Evolutionary conservation across 2,329 filamentous ascomycete genomes (phyloP), one percentile per base, ranked within the genome.

Genomic region (Periconia macrospinosa): DNA sequence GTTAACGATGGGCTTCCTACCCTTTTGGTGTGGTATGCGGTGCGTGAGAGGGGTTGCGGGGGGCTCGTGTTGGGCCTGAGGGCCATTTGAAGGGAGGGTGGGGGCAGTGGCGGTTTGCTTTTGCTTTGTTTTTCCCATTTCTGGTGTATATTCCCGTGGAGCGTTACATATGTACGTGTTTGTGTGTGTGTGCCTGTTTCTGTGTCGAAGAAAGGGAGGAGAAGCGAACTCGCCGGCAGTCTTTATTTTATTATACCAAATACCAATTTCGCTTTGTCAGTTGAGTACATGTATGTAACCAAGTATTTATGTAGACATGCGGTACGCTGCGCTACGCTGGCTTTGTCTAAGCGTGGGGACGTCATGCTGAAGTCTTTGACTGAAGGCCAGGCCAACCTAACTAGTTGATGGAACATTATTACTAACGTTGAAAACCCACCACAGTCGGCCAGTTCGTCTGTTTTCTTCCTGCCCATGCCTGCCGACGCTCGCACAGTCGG

Each of bases 341-440:
- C 23, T 27, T 27, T 27, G 23, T 27, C 33, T 13, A 14, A 37
- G 11, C 6, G 5, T 6, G 33, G 11, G 33, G 33, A 37, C 65
- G 67, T 70, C 66, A 71, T 72, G 56, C 58, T 61, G 56, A 65
- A 61, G 61, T 60, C 60, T 60, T 62, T 52, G 52, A 66, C 63
- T 61, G 63, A 68, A 63, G 60, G 63, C 61, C 68, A 63, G 60
- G 63, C 61, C 54, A 50, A 37, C 53, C 45, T 44, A 45, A 49
- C 56, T 37, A 27, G 23, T 45, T 33, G 13, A n/a, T 20, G 17
- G 30, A 30, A 30, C 43, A n/a, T n/a, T 15, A 13, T 45, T 30
- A 23, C n/a, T 9, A 23, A n/a, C n/a, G n/a, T n/a, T n/a, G n/a
- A n/a, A n/a, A n/a, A 14, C 13, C 23, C n/a, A 30, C 43, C 43